phyloP scores from a whole-genome alignment of 768 basidiomycete species.

The Favolaschia claudopus region DNA sequence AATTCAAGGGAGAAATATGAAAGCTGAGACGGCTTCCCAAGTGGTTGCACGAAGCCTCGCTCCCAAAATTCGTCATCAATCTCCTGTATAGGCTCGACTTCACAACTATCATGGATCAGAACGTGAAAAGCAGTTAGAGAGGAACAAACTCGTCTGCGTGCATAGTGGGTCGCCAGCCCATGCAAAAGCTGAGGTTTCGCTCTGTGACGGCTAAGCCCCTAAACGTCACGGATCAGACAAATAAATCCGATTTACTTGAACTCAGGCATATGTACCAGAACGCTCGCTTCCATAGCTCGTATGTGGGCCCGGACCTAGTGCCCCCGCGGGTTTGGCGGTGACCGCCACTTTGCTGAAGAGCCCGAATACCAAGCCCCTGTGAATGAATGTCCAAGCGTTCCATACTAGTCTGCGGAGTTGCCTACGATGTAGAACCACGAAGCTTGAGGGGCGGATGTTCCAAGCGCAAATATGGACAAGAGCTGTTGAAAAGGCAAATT shows the following conservation, averaged over 20 bases:
- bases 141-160: constrained; percentile 56
- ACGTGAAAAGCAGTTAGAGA: too few species aligned
- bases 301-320: constrained; percentile 38
- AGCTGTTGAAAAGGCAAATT: constrained; percentile 33
- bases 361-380: constrained; percentile 53
- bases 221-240: not conserved
- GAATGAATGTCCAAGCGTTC: too few species aligned
- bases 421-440: constrained; percentile 42
- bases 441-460: constrained; percentile 49
- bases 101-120: constrained; percentile 44
- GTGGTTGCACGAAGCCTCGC: constrained; percentile 55
- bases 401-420: too few species aligned
- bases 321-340: constrained; percentile 48
- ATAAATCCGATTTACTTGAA: not conserved
- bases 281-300: constrained; percentile 57
- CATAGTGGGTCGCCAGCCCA: constrained; percentile 60
- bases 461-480: constrained; percentile 43
- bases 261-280: constrained; percentile 42
- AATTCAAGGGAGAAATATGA: constrained; percentile 46
- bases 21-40: constrained; percentile 42
- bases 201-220: constrained; percentile 43
- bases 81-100: constrained; percentile 58
- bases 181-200: constrained; percentile 37
- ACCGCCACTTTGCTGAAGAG: constrained; percentile 59
- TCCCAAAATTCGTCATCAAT: constrained; percentile 63